phyloP scores from a whole-genome alignment of 192 early-diverging fungal species.

The Backusella sp. region DNA sequence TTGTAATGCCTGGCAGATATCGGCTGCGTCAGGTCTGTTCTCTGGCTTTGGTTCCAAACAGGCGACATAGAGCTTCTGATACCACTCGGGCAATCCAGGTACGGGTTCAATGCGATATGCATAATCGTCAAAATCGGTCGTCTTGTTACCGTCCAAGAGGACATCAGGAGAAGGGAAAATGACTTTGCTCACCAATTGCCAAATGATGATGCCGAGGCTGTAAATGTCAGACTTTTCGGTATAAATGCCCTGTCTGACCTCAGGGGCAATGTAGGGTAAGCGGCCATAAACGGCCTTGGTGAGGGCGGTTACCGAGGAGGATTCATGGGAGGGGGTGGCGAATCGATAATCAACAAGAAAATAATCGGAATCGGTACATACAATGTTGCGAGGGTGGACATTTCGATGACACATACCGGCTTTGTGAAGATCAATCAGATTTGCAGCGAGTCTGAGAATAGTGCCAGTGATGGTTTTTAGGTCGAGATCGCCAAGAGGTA shows the following conservation, averaged over 20 bases:
- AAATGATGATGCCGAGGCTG: constrained; percentile 52
- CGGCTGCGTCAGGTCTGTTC: constrained; percentile 29
- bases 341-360: constrained; percentile 38
- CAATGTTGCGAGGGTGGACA: constrained; percentile 35
- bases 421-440: constrained; percentile 29
- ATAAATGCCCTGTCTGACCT: constrained; percentile 21
- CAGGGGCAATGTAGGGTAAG: constrained; percentile 41
- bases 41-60: constrained; percentile 31
- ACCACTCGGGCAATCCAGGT: constrained; percentile 35
- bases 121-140: not conserved
- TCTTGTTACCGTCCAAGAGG: constrained; percentile 16
- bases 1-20: constrained; percentile 29
- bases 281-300: constrained; percentile 36
- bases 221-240: constrained; percentile 49
- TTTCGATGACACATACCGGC: constrained; percentile 32
- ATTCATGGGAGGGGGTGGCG: constrained; percentile 24
- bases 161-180: constrained; percentile 33
- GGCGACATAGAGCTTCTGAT: constrained; percentile 24
- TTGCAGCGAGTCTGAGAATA: constrained; percentile 31
- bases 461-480: constrained; percentile 32
- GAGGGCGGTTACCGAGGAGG: constrained; percentile 24
- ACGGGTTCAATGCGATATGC: constrained; percentile 31
- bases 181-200: constrained; percentile 42
- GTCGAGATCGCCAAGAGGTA: constrained; percentile 27
- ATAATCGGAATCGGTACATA: constrained; percentile 37